Evolutionary conservation across 331 rosid species (phyloP).

Genomic region (Stylosanthes scabra): DNA sequence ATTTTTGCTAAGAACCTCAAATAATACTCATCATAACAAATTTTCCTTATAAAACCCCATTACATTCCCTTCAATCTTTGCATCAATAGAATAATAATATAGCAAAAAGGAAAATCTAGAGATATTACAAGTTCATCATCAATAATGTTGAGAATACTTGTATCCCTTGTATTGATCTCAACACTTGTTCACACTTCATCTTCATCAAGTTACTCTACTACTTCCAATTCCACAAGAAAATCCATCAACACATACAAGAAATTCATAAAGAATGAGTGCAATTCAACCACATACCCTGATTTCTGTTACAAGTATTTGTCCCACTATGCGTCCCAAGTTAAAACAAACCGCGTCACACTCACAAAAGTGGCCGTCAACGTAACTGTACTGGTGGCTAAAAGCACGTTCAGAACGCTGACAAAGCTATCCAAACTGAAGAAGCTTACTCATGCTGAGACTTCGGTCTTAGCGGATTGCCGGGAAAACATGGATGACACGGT

Average conservation of each 20-base stretch:
- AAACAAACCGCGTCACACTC: constrained; percentile 38
- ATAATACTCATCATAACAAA: not conserved
- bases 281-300: constrained; percentile 51
- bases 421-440: constrained; percentile 23
- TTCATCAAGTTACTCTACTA: constrained; percentile 9
- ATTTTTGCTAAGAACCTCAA: not conserved
- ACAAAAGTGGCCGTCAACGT: constrained; percentile 35
- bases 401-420: not conserved
- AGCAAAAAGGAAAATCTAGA: no score
- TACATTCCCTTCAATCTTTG: not conserved
- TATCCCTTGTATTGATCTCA: constrained; percentile 46
- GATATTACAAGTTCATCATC: no score
- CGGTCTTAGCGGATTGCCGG: constrained; percentile 41
- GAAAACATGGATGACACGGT: constrained; percentile 36
- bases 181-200: constrained; percentile 31
- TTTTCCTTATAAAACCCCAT: constrained; percentile 40
- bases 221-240: not conserved
- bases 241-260: constrained; percentile 32
- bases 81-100: no score
- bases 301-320: constrained; percentile 46
- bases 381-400: constrained; percentile 32
- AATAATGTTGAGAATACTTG: constrained; percentile 16
- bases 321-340: constrained; percentile 42
- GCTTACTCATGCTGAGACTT: constrained; percentile 33
- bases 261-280: constrained; percentile 56